Evolutionary conservation across 345 rosid genomes (phyloP).

Genomic region (Salix brachista): DNA sequence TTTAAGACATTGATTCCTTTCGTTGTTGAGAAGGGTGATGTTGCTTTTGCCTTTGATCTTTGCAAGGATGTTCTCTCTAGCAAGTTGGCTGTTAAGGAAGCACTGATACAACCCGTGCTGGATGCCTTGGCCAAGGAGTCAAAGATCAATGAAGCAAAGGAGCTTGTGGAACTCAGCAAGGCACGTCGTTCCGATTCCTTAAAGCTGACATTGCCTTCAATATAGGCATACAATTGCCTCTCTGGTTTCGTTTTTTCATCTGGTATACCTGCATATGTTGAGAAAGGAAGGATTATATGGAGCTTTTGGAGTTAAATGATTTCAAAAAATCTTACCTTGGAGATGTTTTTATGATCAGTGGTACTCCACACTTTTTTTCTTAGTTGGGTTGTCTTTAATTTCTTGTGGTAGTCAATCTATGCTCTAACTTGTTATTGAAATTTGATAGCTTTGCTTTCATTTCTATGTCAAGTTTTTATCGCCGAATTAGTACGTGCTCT

Average conservation of each 20-base stretch:
- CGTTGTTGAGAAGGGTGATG: conserved; percentile 49
- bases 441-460: not conserved
- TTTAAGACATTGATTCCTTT: conserved; percentile 43
- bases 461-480: not conserved
- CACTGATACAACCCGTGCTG: conserved; percentile 47
- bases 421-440: not conserved
- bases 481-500: not conserved
- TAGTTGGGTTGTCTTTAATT: not conserved
- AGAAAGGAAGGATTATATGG: not conserved
- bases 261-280: not conserved
- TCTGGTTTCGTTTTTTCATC: not conserved
- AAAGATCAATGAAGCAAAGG: conserved; percentile 49
- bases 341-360: not conserved
- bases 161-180: conserved; percentile 52
- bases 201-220: conserved; percentile 35
- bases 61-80: conserved; percentile 35
- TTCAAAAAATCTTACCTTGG: not conserved
- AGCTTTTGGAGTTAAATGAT: not conserved
- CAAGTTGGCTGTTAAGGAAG: conserved; percentile 28
- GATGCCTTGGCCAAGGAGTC: conserved; percentile 45
- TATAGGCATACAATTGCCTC: not conserved
- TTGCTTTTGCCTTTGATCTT: conserved; percentile 43
- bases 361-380: not conserved
- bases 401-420: not conserved
- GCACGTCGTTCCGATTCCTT: conserved; percentile 31